phyloP scores from a whole-genome alignment of 805 yeast species.

The Blastobotrys parvus region DNA sequence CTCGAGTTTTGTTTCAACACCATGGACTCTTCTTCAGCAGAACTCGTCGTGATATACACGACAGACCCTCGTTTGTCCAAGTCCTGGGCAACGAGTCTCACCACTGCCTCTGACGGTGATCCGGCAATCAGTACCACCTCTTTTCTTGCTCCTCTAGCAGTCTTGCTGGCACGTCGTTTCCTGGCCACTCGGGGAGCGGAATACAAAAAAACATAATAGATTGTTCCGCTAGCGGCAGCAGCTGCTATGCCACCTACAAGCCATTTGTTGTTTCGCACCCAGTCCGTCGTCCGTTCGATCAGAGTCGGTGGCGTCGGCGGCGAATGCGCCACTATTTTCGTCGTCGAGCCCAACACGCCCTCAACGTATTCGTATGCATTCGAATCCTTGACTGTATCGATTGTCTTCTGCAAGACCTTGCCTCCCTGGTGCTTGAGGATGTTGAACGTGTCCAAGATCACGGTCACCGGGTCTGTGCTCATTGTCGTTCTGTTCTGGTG shows the following conservation, averaged over 20 bases:
- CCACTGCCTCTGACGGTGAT: conserved; percentile 65
- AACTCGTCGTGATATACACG: conserved; percentile 64
- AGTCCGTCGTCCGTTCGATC: conserved; percentile 13
- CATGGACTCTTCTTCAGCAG: conserved; percentile 46
- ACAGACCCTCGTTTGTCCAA: conserved; percentile 73
- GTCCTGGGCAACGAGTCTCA: conserved; percentile 62
- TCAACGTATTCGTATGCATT: conserved; percentile 13
- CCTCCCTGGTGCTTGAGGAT: conserved; percentile 13
- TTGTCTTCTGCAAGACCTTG: conserved; percentile 8
- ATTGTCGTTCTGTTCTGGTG: too few relatives aligned
- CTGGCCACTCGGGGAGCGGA: conserved; percentile 2
- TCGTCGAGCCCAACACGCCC: conserved; percentile 4
- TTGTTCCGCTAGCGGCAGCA: conserved; percentile 17
- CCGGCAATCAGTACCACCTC: conserved; percentile 73
- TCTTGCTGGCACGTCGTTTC: conserved; percentile 50
- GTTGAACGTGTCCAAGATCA: conserved; percentile 14
- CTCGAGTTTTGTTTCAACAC: conserved; percentile 45
- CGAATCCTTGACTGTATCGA: conserved; percentile 11
- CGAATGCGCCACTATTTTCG: conserved; percentile 9
- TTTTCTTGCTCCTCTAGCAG: conserved; percentile 61
- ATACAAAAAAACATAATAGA: conserved; percentile 13
- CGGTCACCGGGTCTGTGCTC: conserved; percentile 14
- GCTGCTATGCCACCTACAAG: conserved; percentile 14
- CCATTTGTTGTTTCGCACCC: conserved; percentile 21
- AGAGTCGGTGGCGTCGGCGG: conserved; percentile 22